These are phyloP conservation scores for Trichoderma parareesei DNA, from an alignment of 495 filamentous ascomycete genomes.

Conservation along the genomic window DNA sequence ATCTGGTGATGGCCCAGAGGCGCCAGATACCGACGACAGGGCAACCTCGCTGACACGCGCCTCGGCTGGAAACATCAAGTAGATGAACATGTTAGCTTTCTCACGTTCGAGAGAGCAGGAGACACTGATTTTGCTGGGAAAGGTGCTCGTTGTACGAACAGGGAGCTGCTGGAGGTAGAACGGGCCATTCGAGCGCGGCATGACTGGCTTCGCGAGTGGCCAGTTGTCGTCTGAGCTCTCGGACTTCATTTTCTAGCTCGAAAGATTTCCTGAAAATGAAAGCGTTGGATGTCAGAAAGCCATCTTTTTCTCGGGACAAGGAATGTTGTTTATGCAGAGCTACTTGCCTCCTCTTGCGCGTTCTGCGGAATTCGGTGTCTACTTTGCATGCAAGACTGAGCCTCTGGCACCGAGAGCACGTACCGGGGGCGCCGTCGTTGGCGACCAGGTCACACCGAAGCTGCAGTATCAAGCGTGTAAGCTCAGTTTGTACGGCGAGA, in stretches of 20 bases:
- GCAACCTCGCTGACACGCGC: background rate
- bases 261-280: background rate
- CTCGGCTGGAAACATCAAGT: background rate
- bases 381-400: background rate
- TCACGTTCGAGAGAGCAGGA: background rate
- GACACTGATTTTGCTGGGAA: background rate
- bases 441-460: conserved; percentile 5
- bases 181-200: background rate
- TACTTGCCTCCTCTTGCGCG: background rate
- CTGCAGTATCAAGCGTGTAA: background rate
- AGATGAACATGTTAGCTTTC: background rate
- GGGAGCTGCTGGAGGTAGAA: background rate
- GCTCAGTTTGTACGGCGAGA: background rate
- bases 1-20: background rate
- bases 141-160: background rate
- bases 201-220: background rate
- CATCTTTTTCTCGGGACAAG: background rate
- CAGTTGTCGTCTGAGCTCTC: background rate
- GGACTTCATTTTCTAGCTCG: conserved; percentile 1
- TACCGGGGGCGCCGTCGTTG: background rate
- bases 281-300: background rate
- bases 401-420: background rate
- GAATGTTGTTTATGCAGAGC: background rate
- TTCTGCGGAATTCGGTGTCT: background rate
- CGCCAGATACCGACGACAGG: background rate